Percentiles rank a stretch among this genome's conserved stretches.
Evolutionary conservation across 2,329 filamentous ascomycete genomes (phyloP).

Genomic region (Diaporthe sp.): DNA sequence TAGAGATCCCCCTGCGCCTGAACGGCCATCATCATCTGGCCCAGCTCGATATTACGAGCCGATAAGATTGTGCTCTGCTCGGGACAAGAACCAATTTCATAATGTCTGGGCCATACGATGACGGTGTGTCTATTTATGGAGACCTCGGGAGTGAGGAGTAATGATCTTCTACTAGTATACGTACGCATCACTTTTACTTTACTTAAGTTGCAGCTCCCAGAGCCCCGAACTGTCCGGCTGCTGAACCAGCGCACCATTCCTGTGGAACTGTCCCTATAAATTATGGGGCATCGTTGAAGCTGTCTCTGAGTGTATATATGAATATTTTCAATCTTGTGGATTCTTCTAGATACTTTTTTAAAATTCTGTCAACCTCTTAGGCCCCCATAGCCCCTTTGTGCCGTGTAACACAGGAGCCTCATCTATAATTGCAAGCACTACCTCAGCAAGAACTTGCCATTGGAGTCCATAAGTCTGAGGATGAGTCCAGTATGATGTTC

Average conservation of each 20-base stretch:
- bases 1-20: constrained; percentile 2
- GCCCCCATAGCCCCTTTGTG: rapidly evolving
- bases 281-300: background rate
- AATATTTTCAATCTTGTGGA: background rate
- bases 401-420: background rate
- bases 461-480: too few species aligned
- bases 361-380: background rate
- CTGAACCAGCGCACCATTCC: background rate
- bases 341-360: background rate
- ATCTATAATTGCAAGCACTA: too few species aligned
- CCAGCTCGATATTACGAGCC: background rate
- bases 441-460: background rate
- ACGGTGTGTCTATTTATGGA: background rate
- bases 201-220: background rate
- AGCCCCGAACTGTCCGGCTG: background rate
- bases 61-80: constrained; percentile 21
- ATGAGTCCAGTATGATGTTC: background rate
- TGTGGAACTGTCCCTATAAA: background rate
- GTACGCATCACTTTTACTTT: too few species aligned
- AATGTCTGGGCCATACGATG: background rate
- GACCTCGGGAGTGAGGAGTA: background rate
- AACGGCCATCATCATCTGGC: background rate
- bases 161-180: background rate
- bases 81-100: background rate
- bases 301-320: background rate